Conservation (phyloP, 352 stramenopile genomes). For the Phytophthora meadii region DNA sequence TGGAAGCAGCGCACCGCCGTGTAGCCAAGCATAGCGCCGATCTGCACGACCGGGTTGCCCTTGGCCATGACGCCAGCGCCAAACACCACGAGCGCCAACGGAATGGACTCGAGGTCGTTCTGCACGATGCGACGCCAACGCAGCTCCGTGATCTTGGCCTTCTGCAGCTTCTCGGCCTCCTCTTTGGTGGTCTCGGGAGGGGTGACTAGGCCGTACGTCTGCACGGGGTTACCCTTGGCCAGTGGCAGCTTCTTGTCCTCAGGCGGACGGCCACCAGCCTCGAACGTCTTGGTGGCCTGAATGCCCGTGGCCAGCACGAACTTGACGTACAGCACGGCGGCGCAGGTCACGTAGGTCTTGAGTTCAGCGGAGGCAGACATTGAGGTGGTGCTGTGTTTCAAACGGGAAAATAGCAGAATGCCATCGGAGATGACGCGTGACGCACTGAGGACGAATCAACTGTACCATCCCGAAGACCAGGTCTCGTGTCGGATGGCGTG, state of each 20-base stretch:
- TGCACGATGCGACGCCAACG: constrained; percentile 63
- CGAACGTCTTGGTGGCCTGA: constrained; percentile 60
- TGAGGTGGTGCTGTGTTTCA: constrained; percentile 2
- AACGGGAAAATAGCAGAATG: constrained; percentile 21
- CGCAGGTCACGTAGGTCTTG: constrained; percentile 66
- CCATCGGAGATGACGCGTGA: constrained; percentile 5
- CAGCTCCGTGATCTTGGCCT: constrained; percentile 42
- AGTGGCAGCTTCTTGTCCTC: constrained; percentile 57
- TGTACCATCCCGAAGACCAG: constrained; percentile 21
- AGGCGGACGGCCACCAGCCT: constrained; percentile 47
- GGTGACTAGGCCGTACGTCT: constrained; percentile 50
- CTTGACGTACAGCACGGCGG: constrained; percentile 69
- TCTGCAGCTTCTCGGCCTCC: constrained; percentile 37
- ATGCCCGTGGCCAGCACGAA: constrained; percentile 58
- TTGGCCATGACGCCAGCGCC: constrained; percentile 44
- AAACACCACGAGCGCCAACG: constrained; percentile 59
- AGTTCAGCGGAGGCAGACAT: constrained; percentile 45
- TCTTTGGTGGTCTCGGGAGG: constrained; percentile 28
- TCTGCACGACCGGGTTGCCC: constrained; percentile 37
- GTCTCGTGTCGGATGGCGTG: constrained; percentile 29
- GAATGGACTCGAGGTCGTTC: constrained; percentile 72
- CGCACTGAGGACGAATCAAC: not conserved
- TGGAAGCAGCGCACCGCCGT: constrained; percentile 50
- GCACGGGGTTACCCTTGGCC: constrained; percentile 44
- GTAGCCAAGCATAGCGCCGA: constrained; percentile 48